Evolutionary conservation across 2,329 filamentous ascomycete species (phyloP).

Genomic region (Mariannaea elegans): DNA sequence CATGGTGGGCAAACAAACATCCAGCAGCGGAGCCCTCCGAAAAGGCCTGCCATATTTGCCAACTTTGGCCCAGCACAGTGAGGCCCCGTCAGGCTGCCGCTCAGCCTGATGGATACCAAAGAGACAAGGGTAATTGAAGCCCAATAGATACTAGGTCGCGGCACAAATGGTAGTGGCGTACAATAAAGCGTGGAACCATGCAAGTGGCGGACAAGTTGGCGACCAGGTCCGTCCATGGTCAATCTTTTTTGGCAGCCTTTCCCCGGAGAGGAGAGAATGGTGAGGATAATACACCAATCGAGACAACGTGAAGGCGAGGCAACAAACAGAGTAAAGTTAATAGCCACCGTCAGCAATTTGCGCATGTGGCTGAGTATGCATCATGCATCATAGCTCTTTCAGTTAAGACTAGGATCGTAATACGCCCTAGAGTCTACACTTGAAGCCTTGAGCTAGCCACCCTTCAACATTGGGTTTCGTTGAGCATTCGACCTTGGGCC

Average conservation of each 20-base stretch:
- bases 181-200: slow-evolving; percentile 8
- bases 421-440: neutral
- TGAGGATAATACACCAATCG: slow-evolving; percentile 10
- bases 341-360: slow-evolving; percentile 14
- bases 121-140: slow-evolving; percentile 21
- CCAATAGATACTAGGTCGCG: slow-evolving; percentile 20
- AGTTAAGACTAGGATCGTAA: slow-evolving; percentile 14
- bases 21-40: slow-evolving; percentile 6
- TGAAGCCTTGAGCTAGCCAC: slow-evolving; percentile 21
- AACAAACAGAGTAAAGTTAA: slow-evolving; percentile 20
- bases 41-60: slow-evolving; percentile 9
- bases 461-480: slow-evolving; percentile 4
- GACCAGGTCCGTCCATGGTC: neutral
- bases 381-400: slow-evolving; percentile 23
- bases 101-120: slow-evolving; percentile 20
- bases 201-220: slow-evolving; percentile 1
- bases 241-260: slow-evolving; percentile 14
- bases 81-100: slow-evolving; percentile 21
- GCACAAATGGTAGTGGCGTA: slow-evolving; percentile 1
- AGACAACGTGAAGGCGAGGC: slow-evolving; percentile 16
- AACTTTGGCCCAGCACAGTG: slow-evolving; percentile 13
- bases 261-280: neutral
- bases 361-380: slow-evolving; percentile 25
- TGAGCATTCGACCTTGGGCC: slow-evolving; percentile 20
- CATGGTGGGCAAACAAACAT: slow-evolving; percentile 1